Base-by-base conservation (phyloP, 2,329 filamentous ascomycete species). In the Ambrosiella cleistominuta region DNA sequence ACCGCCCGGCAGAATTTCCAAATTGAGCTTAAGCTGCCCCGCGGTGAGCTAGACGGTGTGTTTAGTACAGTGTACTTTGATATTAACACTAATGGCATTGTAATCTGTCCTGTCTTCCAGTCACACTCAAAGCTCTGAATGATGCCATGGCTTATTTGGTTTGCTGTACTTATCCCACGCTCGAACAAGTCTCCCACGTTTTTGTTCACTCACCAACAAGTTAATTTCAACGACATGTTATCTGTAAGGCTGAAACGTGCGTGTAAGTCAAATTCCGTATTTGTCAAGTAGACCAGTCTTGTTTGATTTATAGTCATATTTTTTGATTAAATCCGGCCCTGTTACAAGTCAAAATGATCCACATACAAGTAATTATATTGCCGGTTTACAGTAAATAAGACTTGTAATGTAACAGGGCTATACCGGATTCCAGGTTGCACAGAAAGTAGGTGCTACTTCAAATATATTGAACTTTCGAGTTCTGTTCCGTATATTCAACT, bases 1-100 rank as follows among this genome's bases (percentile, higher is more conserved):
- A 60, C 59, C 59, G 59, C 59, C 59, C 38, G 59, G 59, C 59
- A 60, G 59, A 60, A 60, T 27, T 13, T 58, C 38, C 36, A 7
- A 54, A 58, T 49, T 17, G 13, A 55, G 52, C 27, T 39, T 27
- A 56, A 58, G 38, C 12, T 53, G 58, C 53, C 53, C 58, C 58
- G 45, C 58, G 58, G 39, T 54, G 49, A 12, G 11, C 27, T n/a
- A 51, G 27, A 51, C 19, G 9, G 47, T 51, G 47, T 11, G 3
- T 36, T 36, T 9, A 11, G 37, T 19, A 59, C 57, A 59, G 57
- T 59, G 57, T 17, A 8, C 8, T 15, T 2, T 1, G 6, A 5
- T 3, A 27, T 49, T 15, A 7, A 38, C 11, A 42, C 12, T 49
- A 45, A 51, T 52, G 11, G 47, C 57, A 59, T 54, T 56, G 54